These are phyloP conservation scores for Hygrophorus pudorinus DNA, from an alignment of 768 basidiomycete species.

Conservation along the genomic window DNA sequence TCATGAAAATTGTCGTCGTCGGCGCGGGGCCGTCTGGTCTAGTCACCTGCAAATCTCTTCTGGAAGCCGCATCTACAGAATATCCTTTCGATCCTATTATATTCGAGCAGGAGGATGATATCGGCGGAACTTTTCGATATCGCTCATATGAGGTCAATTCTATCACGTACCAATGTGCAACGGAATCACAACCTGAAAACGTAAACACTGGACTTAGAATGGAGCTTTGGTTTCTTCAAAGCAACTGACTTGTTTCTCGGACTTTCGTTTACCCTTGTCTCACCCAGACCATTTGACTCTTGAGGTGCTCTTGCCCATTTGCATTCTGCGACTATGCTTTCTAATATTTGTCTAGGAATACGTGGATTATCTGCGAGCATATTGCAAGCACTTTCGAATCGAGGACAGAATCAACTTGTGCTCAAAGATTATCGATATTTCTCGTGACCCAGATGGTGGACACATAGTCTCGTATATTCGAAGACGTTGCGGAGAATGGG, in stretches of 20 bases:
- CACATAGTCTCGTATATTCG: constrained; percentile 28
- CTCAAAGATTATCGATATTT: constrained; percentile 29
- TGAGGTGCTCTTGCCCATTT: constrained; percentile 16
- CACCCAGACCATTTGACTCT: constrained; percentile 40
- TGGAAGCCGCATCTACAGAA: constrained; percentile 26
- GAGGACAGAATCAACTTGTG: constrained; percentile 25
- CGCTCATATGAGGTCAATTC: constrained; percentile 32
- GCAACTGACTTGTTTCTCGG: constrained; percentile 50
- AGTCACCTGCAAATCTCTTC: constrained; percentile 37
- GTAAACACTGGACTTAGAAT: constrained; percentile 21
- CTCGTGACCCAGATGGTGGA: constrained; percentile 21
- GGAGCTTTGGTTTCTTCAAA: constrained; percentile 45
- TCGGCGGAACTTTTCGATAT: constrained; percentile 45
- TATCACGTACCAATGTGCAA: too few species aligned
- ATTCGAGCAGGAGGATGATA: constrained; percentile 35
- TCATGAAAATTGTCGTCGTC: constrained; percentile 26
- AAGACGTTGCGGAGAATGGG: constrained; percentile 18
- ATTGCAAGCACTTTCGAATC: constrained; percentile 33
- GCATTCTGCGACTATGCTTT: not conserved
- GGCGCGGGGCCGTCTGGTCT: constrained; percentile 43
- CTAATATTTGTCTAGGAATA: constrained; percentile 26
- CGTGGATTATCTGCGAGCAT: constrained; percentile 38
- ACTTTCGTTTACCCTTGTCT: constrained; percentile 40
- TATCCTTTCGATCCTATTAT: constrained; percentile 40
- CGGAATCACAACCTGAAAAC: too few species aligned